These are phyloP conservation scores for Saccharomyces hybrid DNA, from an alignment of 1,139 yeast species.

Conservation along the genomic window DNA sequence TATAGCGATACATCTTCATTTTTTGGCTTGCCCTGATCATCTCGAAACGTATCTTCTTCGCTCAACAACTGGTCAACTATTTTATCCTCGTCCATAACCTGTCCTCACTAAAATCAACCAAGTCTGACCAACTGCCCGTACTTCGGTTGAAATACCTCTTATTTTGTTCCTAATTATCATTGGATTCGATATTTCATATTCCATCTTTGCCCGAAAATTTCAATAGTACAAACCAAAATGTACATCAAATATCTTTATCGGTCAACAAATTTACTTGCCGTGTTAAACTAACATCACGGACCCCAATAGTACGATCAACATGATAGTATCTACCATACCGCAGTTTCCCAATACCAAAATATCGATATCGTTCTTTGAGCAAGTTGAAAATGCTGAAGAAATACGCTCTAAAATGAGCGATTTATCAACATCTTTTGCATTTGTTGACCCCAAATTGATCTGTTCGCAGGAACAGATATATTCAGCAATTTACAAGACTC, in stretches of 20 bases:
- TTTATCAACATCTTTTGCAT: slow-evolving; percentile 34
- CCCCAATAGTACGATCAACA: not conserved
- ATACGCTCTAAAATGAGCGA: slow-evolving; percentile 32
- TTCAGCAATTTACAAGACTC: slow-evolving; percentile 43
- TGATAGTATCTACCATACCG: slow-evolving; percentile 29
- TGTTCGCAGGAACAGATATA: slow-evolving; percentile 42
- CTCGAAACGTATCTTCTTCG: not conserved
- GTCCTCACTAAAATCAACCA: not conserved
- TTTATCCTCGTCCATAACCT: not conserved
- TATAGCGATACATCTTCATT: slow-evolving; percentile 10
- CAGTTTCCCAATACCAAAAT: slow-evolving; percentile 37
- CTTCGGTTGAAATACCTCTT: not conserved
- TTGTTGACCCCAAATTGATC: slow-evolving; percentile 41
- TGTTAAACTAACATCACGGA: not conserved
- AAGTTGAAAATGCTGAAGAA: slow-evolving; percentile 38
- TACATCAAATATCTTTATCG: not conserved
- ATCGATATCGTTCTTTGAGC: slow-evolving; percentile 35
- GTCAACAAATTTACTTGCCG: not conserved
- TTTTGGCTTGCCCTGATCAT: not conserved
- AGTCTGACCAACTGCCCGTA: not conserved
- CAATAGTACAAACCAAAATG: not conserved
- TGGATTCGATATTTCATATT: not conserved
- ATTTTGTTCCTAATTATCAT: not conserved
- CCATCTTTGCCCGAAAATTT: slow-evolving; percentile 1
- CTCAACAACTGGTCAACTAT: not conserved